Evolutionary conservation across 2,329 filamentous ascomycete genomes (phyloP), one percentile per base, ranked within the genome.

Genomic region (Fusarium hostae): DNA sequence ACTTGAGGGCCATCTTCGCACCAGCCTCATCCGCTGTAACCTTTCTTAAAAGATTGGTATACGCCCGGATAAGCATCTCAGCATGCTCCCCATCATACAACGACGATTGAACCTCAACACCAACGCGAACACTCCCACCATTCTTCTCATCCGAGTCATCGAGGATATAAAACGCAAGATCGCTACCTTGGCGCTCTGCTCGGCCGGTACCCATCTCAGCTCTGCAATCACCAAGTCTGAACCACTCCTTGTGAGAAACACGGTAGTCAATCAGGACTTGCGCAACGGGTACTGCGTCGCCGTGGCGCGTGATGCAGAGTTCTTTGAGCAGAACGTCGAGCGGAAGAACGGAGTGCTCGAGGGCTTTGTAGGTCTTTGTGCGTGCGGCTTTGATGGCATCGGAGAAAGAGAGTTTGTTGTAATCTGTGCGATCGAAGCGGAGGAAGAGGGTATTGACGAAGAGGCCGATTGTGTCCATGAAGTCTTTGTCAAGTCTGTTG

Each of bases 371-470:
- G 0, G 48, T 60, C 28, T 60, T 60, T 30, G 45, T 60, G 3
- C 58, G 58, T 5, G 58, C 48, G 18, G 48, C 48, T 6, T 44
- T 60, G 13, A 60, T 7, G 1, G 58, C 58, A 0, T 60, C 58
- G 9, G 28, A 30, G 20, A 60, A 55, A 3, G 12, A 13, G 30
- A 51, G 15, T 2, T 22, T 60, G 48, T 41, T 55, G 30, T 43
- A 60, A 6, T 60, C 58, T 0, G 9, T 7, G 12, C 54, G 54
- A n/a, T 57, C 32, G 4, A 68, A 66, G 10, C 61, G 43, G 5
- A 68, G 34, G 15, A 63, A 39, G 2, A 68, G 50, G 1, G 63
- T 58, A 8, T 68, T 66, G 16, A 68, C 43, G 16, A 68, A 68
- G 15, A 65, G 54, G 3, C 65, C 65, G 13, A 68, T 52, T 1